Percentiles rank a stretch among this genome's conserved stretches.
These are phyloP conservation scores for Astathelohania contejeani DNA, from an alignment of 371 early-diverging fungal genomes.

Conservation along the genomic window DNA sequence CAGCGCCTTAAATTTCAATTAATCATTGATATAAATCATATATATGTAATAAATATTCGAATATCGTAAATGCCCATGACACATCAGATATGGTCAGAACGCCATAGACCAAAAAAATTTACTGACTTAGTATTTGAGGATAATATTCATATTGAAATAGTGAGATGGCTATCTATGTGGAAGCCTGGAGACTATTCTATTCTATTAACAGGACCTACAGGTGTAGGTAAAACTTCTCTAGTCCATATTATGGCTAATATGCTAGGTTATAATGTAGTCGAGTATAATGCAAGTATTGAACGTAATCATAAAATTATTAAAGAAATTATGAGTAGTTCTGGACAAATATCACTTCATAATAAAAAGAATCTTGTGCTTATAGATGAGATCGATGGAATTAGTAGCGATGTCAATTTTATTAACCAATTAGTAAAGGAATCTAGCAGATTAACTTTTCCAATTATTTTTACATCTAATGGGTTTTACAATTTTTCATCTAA, in stretches of 20 bases:
- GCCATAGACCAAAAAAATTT: neutral
- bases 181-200: neutral
- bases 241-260: neutral
- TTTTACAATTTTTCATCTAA: neutral
- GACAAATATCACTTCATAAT: neutral
- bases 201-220: neutral
- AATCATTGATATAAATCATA: too few species aligned
- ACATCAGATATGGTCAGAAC: neutral
- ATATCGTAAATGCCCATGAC: too few species aligned
- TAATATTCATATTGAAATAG: neutral
- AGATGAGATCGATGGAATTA: conserved; percentile 2
- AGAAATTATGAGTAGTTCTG: neutral
- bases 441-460: neutral
- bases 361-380: conserved; percentile 12
- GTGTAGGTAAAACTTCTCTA: neutral
- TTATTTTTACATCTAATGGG: neutral
- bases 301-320: neutral
- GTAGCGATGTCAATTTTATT: neutral
- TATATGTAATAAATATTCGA: too few species aligned
- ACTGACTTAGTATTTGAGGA: neutral
- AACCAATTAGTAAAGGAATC: neutral
- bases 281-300: neutral
- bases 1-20: too few species aligned
- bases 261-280: neutral
- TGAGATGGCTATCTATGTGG: neutral